Conservation (phyloP, 208 protist genomes). For the Naegleria gruberi region DNA sequence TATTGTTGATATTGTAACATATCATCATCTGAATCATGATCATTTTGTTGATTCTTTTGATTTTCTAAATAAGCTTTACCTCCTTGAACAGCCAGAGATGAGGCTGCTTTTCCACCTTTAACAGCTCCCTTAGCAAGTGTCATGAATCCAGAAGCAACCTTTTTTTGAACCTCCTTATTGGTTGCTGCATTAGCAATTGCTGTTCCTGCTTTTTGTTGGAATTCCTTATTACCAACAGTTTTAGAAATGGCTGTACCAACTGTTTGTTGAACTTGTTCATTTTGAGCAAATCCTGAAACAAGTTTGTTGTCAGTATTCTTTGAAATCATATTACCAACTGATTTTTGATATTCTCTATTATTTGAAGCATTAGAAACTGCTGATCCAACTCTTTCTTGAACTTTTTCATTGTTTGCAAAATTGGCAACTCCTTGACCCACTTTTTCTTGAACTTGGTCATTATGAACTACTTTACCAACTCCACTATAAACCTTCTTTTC, state of each 20-base stretch:
- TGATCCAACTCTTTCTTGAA: not conserved
- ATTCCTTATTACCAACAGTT: conserved; percentile 14
- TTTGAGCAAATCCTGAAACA: not conserved
- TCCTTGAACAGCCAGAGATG: not conserved
- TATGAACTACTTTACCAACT: not conserved
- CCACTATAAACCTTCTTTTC: not conserved
- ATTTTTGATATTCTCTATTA: conserved; percentile 6
- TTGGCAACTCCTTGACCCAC: not conserved
- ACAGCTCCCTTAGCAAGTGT: not conserved
- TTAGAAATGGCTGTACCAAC: not conserved
- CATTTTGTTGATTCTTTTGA: not conserved
- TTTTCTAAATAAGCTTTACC: not conserved
- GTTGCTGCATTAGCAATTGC: not conserved
- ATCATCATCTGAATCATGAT: not conserved
- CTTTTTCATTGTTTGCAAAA: not conserved
- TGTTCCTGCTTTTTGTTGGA: not conserved
- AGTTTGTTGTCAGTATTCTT: conserved; percentile 5
- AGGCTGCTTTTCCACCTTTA: not conserved
- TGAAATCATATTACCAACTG: not conserved
- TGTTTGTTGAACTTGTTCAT: not conserved
- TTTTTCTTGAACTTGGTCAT: conserved; percentile 16
- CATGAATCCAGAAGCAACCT: not conserved
- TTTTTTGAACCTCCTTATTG: conserved; percentile 12
- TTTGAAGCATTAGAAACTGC: not conserved
- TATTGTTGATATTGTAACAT: not conserved